These are phyloP conservation scores for Geotrichum fermentans DNA, from an alignment of 1,139 yeast species.

Conservation along the genomic window DNA sequence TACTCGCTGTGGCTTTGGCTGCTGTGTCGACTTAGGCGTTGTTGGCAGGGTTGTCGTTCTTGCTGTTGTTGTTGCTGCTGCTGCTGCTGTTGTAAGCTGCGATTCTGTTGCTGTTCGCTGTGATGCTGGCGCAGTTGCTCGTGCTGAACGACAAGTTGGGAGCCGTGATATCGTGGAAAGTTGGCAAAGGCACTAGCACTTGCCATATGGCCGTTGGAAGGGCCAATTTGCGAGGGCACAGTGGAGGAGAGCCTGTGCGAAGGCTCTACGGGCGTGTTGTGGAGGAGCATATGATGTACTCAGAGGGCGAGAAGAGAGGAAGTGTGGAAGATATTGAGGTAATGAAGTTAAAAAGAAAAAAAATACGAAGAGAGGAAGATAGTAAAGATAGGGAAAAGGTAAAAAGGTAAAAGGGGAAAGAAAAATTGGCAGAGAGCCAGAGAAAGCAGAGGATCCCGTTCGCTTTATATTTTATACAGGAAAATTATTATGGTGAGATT, in stretches of 20 bases:
- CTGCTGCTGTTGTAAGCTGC: no score
- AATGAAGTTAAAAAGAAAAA: not conserved
- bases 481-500: not conserved
- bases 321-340: not conserved
- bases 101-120: no score
- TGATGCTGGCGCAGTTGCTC: no score
- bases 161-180: not conserved
- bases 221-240: not conserved
- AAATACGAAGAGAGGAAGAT: not conserved
- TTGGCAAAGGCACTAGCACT: not conserved
- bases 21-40: no score
- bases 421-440: not conserved
- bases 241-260: conserved; percentile 2
- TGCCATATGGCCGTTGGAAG: not conserved
- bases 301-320: not conserved
- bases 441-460: not conserved
- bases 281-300: conserved; percentile 7
- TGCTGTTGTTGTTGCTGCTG: no score
- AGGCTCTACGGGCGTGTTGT: conserved; percentile 7
- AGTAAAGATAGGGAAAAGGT: not conserved
- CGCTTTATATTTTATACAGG: no score
- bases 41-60: no score
- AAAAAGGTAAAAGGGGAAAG: not conserved
- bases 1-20: no score
- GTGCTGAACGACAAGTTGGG: no score